A percentile compares a stretch with the other conserved stretches of the same genome.
Evolutionary conservation across 2,329 filamentous ascomycete genomes (phyloP).

Genomic region (Stemphylium beticola): DNA sequence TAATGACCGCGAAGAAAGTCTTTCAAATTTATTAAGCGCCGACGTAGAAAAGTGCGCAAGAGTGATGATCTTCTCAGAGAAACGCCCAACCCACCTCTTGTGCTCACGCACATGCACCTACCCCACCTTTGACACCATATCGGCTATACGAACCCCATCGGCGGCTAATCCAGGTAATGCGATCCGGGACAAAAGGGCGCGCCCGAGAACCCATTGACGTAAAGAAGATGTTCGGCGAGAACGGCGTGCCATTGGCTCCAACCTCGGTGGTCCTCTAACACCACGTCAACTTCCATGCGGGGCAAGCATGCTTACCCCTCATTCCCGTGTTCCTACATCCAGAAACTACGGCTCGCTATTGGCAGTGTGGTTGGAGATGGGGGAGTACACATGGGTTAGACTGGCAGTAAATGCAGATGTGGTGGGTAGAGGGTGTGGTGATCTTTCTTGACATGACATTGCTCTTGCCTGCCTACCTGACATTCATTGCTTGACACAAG

Average conservation of each 20-base stretch:
- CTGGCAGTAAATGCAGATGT: background rate
- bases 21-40: background rate
- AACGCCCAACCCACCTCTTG: background rate
- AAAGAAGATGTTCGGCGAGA: conserved; percentile 8
- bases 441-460: conserved; percentile 7
- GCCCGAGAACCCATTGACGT: background rate
- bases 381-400: background rate
- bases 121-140: conserved; percentile 27
- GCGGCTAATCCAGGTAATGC: conserved; percentile 12
- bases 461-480: background rate
- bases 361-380: conserved; percentile 11
- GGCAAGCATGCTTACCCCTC: conserved; percentile 22
- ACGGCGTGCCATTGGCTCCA: conserved; percentile 15
- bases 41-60: background rate
- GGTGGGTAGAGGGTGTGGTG: background rate
- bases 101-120: background rate
- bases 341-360: conserved; percentile 3
- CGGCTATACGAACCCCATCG: conserved; percentile 1
- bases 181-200: background rate
- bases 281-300: conserved; percentile 17
- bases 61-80: background rate
- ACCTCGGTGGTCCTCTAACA: conserved; percentile 18
- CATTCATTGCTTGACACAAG: too few relatives aligned
- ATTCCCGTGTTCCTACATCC: conserved; percentile 8
- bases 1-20: background rate